A percentile compares a stretch with the other conserved stretches of the same genome.
phyloP scores from a whole-genome alignment of 1,139 yeast species.

The Sugiyamaella pinicola region DNA sequence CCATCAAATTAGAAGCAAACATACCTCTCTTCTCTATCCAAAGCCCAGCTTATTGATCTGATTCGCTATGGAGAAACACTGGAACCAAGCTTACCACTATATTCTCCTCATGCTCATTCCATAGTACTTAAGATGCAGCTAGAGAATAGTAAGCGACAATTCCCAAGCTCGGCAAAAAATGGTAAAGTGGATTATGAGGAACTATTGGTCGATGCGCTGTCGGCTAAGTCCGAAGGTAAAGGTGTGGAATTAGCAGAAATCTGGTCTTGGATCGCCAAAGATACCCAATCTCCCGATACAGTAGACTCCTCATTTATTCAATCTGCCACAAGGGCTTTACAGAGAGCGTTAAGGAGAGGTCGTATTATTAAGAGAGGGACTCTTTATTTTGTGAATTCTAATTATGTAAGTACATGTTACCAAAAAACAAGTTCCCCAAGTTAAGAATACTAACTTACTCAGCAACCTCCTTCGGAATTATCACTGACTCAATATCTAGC shows the following conservation, averaged over 20 bases:
- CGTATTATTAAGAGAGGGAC: slow-evolving; percentile 39
- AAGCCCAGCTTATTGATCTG: slow-evolving; percentile 47
- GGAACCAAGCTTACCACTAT: slow-evolving; percentile 43
- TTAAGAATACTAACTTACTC: slow-evolving; percentile 25
- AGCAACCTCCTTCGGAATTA: slow-evolving; percentile 43
- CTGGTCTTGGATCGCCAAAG: slow-evolving; percentile 42
- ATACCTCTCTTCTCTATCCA: slow-evolving; percentile 45
- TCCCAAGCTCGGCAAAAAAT: slow-evolving; percentile 28
- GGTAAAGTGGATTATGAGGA: slow-evolving; percentile 41
- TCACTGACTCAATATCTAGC: slow-evolving; percentile 42
- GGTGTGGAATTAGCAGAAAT: slow-evolving; percentile 42
- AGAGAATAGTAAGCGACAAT: slow-evolving; percentile 41
- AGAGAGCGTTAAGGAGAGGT: slow-evolving; percentile 43
- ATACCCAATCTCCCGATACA: slow-evolving; percentile 36
- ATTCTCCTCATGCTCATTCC: slow-evolving; percentile 43
- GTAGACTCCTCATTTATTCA: slow-evolving; percentile 44
- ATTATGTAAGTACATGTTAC: slow-evolving; percentile 27
- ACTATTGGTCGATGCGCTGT: slow-evolving; percentile 41
- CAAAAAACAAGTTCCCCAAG: too few relatives aligned
- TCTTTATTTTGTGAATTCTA: slow-evolving; percentile 39
- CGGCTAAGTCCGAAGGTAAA: slow-evolving; percentile 41
- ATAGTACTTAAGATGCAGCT: slow-evolving; percentile 43
- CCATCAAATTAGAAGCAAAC: slow-evolving; percentile 39
- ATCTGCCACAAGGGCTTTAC: slow-evolving; percentile 44
- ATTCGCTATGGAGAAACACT: slow-evolving; percentile 44